Evolutionary conservation across 257 asterid genomes (phyloP).

Genomic region (Solanum sitiens): DNA sequence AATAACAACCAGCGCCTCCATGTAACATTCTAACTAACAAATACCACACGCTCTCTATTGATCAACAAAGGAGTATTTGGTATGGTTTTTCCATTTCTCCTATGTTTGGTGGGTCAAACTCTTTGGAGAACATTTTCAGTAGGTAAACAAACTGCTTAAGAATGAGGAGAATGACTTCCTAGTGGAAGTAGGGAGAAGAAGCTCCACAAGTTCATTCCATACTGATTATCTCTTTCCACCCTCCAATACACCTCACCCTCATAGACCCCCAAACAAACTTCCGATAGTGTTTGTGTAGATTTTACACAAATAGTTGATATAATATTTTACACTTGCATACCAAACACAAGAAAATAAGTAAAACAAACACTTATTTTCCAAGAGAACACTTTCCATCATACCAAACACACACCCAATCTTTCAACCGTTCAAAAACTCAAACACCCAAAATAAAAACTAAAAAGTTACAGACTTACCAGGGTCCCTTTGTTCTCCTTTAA

Average conservation of each 20-base stretch:
- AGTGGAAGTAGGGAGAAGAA: not conserved
- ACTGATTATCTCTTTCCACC: not conserved
- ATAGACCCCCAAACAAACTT: not conserved
- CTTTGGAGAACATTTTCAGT: not conserved
- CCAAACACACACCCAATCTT: not conserved
- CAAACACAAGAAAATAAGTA: not conserved
- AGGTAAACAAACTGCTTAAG: not conserved
- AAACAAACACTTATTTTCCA: not conserved
- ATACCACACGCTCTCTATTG: not conserved
- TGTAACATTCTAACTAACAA: not conserved
- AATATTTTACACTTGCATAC: not conserved
- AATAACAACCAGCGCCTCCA: not conserved
- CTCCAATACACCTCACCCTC: not conserved
- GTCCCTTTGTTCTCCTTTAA: conserved; percentile 56
- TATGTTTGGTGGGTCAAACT: not conserved
- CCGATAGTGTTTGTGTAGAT: not conserved
- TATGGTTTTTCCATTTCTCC: not conserved
- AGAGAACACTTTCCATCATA: not conserved
- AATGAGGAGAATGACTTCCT: not conserved
- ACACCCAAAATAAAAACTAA: not conserved
- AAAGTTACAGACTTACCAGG: conserved; percentile 39
- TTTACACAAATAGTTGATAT: not conserved
- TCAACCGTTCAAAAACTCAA: not conserved
- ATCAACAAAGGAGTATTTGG: not conserved
- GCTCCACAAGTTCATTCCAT: not conserved